Base-by-base conservation (phyloP, 2,329 filamentous ascomycete genomes). In the Aureobasidium sp. region DNA sequence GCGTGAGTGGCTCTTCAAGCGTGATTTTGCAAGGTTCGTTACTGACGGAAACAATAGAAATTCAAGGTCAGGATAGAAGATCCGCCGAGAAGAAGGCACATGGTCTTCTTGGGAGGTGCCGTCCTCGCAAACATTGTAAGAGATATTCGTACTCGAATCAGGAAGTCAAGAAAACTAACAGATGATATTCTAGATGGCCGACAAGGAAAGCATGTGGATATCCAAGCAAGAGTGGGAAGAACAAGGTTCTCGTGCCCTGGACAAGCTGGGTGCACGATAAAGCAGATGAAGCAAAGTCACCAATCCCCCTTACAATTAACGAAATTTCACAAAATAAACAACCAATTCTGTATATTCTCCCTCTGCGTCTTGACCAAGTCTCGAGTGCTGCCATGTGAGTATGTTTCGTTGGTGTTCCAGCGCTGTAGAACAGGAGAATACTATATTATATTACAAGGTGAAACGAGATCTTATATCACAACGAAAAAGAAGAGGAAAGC, bases 1-100 rank as follows among this genome's bases (percentile, higher is more conserved):
- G 85, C 71, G 83, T 85, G 74, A 68, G 82, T 70, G 57, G 61
- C 21, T n/a, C 5, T 53, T 59, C 25, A 16, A 21, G 21, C 21
- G 21, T 21, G 21, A 21, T 21, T 21, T 21, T 21, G 21, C 21
- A 21, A 21, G 21, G 69, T 41, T 41, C 59, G 7, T 29, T 16
- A 6, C n/a, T 13, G 15, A 39, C 41, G 21, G 37, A 13, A 45
- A 13, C 41, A 48, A 97, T 68, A 86, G 86, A 99, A 97, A 86
- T 99, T 99, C 84, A 99, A 97, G 85, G 93, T 99, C 67, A 86
- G 94, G 75, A 97, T 99, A 81, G 94, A 99, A 76, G 94, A 99
- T 75, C 94, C 94, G 57, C 94, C 94, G 37, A 85, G 94, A 77
- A 85, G 94, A 79, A 84, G 93, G 76, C 94, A 99, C 81, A 97